A percentile compares a stretch with the other conserved stretches of the same genome.
Conservation (phyloP, 2,329 filamentous ascomycete species). For the Paramyrothecium roridum region DNA sequence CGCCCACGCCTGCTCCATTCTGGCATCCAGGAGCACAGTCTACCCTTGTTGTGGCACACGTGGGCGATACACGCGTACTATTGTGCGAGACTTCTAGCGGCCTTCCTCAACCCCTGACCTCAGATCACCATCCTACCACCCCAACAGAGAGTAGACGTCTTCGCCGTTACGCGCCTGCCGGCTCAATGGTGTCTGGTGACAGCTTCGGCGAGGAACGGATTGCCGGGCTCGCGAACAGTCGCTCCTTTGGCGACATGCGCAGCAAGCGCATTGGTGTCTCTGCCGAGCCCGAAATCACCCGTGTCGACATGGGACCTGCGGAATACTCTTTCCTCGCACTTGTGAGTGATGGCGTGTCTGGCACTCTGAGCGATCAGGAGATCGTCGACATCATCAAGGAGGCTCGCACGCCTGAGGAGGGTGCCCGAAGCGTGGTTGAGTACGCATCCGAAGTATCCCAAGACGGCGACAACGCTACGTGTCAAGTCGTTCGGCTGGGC, state of each 20-base stretch:
- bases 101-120: slow-evolving; percentile 75
- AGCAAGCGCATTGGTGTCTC: slow-evolving; percentile 92
- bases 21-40: slow-evolving; percentile 89
- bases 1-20: slow-evolving; percentile 85
- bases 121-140: slow-evolving; percentile 87
- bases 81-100: slow-evolving; percentile 86
- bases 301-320: slow-evolving; percentile 74
- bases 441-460: slow-evolving; percentile 83
- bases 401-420: slow-evolving; percentile 85
- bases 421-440: slow-evolving; percentile 71
- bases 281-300: slow-evolving; percentile 85
- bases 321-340: slow-evolving; percentile 89
- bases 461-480: slow-evolving; percentile 67
- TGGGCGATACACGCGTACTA: slow-evolving; percentile 88
- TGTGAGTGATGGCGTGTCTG: slow-evolving; percentile 84
- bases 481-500: slow-evolving; percentile 63
- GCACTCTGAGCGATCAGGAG: slow-evolving; percentile 85
- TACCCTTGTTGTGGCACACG: slow-evolving; percentile 82
- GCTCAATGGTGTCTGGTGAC: slow-evolving; percentile 78
- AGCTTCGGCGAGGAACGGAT: slow-evolving; percentile 98
- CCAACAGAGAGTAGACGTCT: slow-evolving; percentile 81
- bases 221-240: slow-evolving; percentile 86
- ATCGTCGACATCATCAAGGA: slow-evolving; percentile 96
- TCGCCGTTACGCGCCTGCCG: slow-evolving; percentile 74
- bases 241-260: slow-evolving; percentile 88